These are phyloP conservation scores for Lentinula edodes DNA, from an alignment of 768 basidiomycete genomes.

Conservation along the genomic window DNA sequence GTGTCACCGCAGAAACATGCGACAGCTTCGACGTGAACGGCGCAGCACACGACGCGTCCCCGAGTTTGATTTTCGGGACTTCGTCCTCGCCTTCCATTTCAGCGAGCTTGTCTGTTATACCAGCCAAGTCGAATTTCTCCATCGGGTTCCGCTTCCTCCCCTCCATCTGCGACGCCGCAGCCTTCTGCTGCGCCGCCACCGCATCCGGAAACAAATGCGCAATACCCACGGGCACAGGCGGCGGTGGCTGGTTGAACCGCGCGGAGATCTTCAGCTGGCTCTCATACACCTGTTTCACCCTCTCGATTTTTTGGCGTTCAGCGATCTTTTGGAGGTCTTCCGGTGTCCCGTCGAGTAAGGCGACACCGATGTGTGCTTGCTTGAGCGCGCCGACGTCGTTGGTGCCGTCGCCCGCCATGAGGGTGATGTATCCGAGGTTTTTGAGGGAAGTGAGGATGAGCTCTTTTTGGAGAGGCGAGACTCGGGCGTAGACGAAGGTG, in stretches of 20 bases:
- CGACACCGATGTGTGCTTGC: constrained; percentile 96
- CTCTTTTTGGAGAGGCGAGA: constrained; percentile 95
- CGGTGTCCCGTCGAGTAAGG: constrained; percentile 82
- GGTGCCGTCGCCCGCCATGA: constrained; percentile 99
- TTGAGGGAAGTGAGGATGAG: constrained; percentile 89
- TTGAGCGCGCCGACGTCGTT: constrained; percentile 99
- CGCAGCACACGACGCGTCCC: constrained; percentile 98
- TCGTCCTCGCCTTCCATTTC: constrained; percentile 95
- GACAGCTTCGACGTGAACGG: constrained; percentile 98
- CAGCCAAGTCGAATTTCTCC: constrained; percentile 82
- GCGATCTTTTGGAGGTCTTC: constrained; percentile 94
- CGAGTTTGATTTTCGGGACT: constrained; percentile 96
- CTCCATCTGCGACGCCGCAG: constrained; percentile 52
- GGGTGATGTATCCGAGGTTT: constrained; percentile 81
- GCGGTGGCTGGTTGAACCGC: constrained; percentile 89
- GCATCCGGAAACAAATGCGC: constrained; percentile 87
- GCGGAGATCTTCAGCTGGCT: constrained; percentile 88
- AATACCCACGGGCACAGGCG: constrained; percentile 85
- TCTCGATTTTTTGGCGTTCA: constrained; percentile 83
- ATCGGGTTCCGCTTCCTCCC: constrained; percentile 82
- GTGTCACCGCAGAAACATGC: constrained; percentile 95
- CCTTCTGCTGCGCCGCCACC: constrained; percentile 84
- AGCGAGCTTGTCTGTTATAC: constrained; percentile 80
- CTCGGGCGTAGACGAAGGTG: constrained; percentile 98
- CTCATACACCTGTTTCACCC: constrained; percentile 96